These are phyloP conservation scores for Agastache rugosa DNA, from an alignment of 257 asterid genomes.

Conservation along the genomic window DNA sequence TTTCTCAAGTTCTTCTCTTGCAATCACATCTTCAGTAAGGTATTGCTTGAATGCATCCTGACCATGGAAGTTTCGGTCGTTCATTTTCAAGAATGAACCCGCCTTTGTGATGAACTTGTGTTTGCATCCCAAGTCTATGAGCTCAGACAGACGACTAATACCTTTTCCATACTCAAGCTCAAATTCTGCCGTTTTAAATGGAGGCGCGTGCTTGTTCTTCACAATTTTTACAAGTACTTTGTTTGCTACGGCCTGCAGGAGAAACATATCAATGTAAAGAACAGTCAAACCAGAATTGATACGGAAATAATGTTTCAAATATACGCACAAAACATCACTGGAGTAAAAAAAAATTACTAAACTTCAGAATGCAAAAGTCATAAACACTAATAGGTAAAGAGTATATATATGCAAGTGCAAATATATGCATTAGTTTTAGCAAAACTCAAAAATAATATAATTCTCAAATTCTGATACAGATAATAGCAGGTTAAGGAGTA, in stretches of 20 bases:
- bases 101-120: constrained; percentile 62
- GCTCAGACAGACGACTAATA: constrained; percentile 71
- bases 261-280: constrained; percentile 2
- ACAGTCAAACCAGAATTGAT: not conserved
- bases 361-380: not conserved
- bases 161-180: constrained; percentile 95
- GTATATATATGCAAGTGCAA: not conserved
- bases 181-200: constrained; percentile 75
- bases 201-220: constrained; percentile 96
- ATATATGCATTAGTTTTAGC: not conserved
- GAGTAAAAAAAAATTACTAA: not conserved
- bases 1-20: constrained; percentile 55
- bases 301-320: not conserved
- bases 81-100: constrained; percentile 45
- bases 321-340: not conserved
- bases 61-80: constrained; percentile 51
- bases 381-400: not conserved
- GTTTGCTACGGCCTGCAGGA: constrained; percentile 77
- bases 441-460: not conserved
- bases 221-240: constrained; percentile 87
- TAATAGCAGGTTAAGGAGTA: no score
- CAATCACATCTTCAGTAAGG: constrained; percentile 48
- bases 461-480: no score
- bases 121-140: constrained; percentile 78
- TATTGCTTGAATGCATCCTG: constrained; percentile 59